phyloP scores from a whole-genome alignment of 2,329 filamentous ascomycete genomes.

The Pseudogymnoascus sp. region DNA sequence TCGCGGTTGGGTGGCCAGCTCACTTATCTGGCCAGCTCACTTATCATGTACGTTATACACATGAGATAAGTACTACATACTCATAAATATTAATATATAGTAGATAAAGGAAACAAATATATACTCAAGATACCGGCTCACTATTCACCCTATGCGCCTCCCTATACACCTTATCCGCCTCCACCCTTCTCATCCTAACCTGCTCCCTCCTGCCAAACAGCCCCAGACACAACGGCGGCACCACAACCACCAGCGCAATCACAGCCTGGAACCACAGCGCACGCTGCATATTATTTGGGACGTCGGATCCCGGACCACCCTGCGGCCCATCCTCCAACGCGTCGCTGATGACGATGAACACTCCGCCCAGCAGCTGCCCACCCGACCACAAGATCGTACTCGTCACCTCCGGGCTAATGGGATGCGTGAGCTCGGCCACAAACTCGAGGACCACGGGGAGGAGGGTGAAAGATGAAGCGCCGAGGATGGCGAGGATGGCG shows the following conservation, averaged over 20 bases:
- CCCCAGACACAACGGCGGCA: slow-evolving; percentile 60
- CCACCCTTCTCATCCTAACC: slow-evolving; percentile 42
- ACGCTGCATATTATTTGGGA: slow-evolving; percentile 61
- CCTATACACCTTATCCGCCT: slow-evolving; percentile 23
- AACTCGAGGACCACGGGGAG: slow-evolving; percentile 82
- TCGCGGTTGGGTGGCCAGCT: too few relatives aligned
- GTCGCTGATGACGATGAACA: slow-evolving; percentile 78
- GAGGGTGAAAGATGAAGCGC: slow-evolving; percentile 69
- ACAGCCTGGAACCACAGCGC: slow-evolving; percentile 74
- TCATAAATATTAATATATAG: not conserved
- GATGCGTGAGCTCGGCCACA: slow-evolving; percentile 78
- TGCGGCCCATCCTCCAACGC: slow-evolving; percentile 48
- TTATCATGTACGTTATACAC: too few relatives aligned
- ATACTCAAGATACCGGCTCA: not conserved
- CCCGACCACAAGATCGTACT: slow-evolving; percentile 77
- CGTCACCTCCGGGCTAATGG: slow-evolving; percentile 76
- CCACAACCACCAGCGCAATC: slow-evolving; percentile 54
- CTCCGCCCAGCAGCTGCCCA: slow-evolving; percentile 74
- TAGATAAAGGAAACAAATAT: not conserved
- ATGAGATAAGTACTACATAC: not conserved
- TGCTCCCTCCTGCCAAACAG: slow-evolving; percentile 53
- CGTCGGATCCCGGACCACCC: slow-evolving; percentile 29
- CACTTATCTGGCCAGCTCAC: too few relatives aligned
- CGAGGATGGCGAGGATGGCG: slow-evolving; percentile 64
- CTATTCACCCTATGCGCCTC: slow-evolving; percentile 30